Evolutionary conservation across 2,329 filamentous ascomycete species (phyloP), one percentile per base, ranked within the genome.

Genomic region (Exophiala sp.): DNA sequence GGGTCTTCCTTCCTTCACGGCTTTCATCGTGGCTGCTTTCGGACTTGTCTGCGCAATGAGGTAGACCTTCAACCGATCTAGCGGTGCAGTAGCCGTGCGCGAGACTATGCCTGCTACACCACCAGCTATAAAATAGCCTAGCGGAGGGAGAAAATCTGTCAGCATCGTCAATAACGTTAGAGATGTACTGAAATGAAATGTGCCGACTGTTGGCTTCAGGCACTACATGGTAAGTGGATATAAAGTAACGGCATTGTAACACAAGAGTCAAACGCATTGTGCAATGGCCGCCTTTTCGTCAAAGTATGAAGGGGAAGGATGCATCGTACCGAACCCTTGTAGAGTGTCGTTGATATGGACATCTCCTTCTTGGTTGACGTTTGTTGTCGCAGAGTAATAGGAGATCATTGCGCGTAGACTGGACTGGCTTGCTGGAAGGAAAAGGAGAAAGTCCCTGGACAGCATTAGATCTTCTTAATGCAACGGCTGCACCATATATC

Each of bases 111-210:
- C 94, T 70, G 92, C 91, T 69, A 95, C 79, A 72, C 91, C 94
- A 78, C 94, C 94, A 71, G 94, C 94, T 75, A 95, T 75, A 74
- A 97, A 99, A 76, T 97, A 99, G 81, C 94, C 94, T 95, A 87
- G 81, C 84, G 90, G 83, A 72, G 88, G 89, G 72, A 90, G 78
- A 78, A 87, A 80, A 70, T 78, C 76, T 71, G 82, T 85, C 77
- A 86, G 82, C 77, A 71, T 76, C 48, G 57, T 60, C 57, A 60
- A 60, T 49, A 50, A 48, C 47, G 46, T 52, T 33, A 52, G 40
- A 55, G 33, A 46, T 36, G n/a, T 43, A n/a, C 14, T 10, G 39
- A 12, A 32, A 12, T 24, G 29, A 32, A 43, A 24, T 29, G 24
- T 29, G 24, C 24, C 24, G 7, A 29, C 7, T 29, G 24, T 6